Percentiles rank a stretch among this genome's conserved stretches.
phyloP scores from a whole-genome alignment of 257 asterid genomes.

The Echium plantagineum region DNA sequence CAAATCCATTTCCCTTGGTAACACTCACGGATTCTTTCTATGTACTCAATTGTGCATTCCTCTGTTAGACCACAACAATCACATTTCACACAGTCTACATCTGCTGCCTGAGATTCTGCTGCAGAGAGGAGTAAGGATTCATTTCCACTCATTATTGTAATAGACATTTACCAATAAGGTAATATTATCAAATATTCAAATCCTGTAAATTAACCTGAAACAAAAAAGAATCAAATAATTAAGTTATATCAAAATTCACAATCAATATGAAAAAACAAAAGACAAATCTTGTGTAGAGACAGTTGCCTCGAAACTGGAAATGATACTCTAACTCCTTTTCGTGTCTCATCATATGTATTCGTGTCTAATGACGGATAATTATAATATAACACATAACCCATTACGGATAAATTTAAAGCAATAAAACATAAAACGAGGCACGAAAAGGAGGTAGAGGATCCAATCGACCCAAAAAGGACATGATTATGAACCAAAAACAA shows the following conservation, averaged over 20 bases:
- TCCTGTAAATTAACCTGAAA: not conserved
- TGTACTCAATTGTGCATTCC: slow-evolving; percentile 73
- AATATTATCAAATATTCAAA: not conserved
- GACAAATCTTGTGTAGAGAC: too few relatives aligned
- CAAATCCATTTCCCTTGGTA: slow-evolving; percentile 93
- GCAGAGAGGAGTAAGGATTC: slow-evolving; percentile 35
- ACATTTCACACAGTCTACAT: slow-evolving; percentile 62
- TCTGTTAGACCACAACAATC: slow-evolving; percentile 87
- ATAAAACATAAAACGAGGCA: too few relatives aligned
- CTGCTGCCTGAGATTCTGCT: slow-evolving; percentile 25
- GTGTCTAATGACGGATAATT: too few relatives aligned
- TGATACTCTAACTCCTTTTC: too few relatives aligned
- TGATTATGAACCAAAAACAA: not conserved
- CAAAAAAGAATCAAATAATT: too few relatives aligned
- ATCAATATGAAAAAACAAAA: too few relatives aligned
- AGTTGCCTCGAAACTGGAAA: too few relatives aligned
- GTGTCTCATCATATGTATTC: too few relatives aligned
- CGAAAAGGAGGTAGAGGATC: too few relatives aligned
- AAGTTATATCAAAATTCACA: too few relatives aligned
- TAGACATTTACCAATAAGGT: slow-evolving; percentile 27
- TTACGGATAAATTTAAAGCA: too few relatives aligned
- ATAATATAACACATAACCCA: too few relatives aligned
- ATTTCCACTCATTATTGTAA: slow-evolving; percentile 22
- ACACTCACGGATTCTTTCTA: slow-evolving; percentile 46
- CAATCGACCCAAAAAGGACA: not conserved